phyloP scores from a whole-genome alignment of 2,329 filamentous ascomycete genomes.

The Macrophomina pseudophaseolina region DNA sequence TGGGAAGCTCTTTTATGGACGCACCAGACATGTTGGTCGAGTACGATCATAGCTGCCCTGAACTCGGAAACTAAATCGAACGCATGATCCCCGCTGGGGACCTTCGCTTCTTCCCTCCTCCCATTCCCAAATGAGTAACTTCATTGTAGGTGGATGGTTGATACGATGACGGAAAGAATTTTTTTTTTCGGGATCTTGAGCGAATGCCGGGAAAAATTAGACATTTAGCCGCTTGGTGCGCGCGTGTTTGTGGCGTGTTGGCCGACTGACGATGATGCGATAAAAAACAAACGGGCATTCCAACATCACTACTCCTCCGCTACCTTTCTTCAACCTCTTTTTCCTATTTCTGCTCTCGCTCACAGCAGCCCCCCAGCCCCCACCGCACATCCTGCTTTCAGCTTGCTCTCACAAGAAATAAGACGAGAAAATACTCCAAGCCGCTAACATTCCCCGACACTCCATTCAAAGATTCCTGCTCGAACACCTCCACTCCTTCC shows the following conservation, averaged over 20 bases:
- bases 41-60: slow-evolving; percentile 2
- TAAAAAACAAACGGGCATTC: background rate
- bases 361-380: too few relatives aligned
- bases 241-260: background rate
- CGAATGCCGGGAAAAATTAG: slow-evolving; percentile 20
- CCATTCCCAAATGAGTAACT: background rate
- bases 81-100: background rate
- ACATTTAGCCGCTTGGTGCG: slow-evolving; percentile 21
- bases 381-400: too few relatives aligned
- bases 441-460: too few relatives aligned
- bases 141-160: background rate
- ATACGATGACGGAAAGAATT: background rate
- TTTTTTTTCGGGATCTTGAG: background rate
- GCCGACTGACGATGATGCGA: background rate
- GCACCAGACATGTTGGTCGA: background rate
- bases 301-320: slow-evolving; percentile 7
- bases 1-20: background rate
- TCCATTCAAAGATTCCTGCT: too few relatives aligned
- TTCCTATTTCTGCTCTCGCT: too few relatives aligned
- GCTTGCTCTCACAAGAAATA: too few relatives aligned
- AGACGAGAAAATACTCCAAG: too few relatives aligned
- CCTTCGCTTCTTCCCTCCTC: background rate
- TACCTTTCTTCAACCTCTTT: background rate
- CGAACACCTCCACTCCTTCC: too few relatives aligned
- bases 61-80: slow-evolving; percentile 6